These are phyloP conservation scores for Yamadazyma nakazawae DNA, from an alignment of 805 yeast species.

Conservation along the genomic window DNA sequence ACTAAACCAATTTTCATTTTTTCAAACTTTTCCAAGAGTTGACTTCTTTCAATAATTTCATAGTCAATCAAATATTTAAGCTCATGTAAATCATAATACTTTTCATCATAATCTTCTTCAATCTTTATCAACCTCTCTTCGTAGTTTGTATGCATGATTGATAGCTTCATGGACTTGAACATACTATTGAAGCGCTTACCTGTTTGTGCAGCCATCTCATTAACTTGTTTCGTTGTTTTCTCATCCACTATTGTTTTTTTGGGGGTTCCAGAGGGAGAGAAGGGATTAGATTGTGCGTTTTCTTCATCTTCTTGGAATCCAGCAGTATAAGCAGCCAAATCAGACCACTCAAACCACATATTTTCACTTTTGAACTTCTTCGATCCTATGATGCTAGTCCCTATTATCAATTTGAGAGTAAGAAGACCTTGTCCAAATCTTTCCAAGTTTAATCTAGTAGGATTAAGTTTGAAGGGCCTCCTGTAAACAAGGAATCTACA, in stretches of 20 bases:
- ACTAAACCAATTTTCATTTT: slow-evolving; percentile 30
- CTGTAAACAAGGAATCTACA: slow-evolving; percentile 21
- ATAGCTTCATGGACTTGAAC: slow-evolving; percentile 30
- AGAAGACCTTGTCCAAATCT: slow-evolving; percentile 39
- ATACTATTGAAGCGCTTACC: slow-evolving; percentile 28
- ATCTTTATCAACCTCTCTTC: slow-evolving; percentile 24
- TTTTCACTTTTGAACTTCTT: slow-evolving; percentile 39
- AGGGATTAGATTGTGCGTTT: background rate
- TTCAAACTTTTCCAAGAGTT: slow-evolving; percentile 33
- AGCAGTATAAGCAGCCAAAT: slow-evolving; percentile 22
- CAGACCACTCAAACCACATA: slow-evolving; percentile 46
- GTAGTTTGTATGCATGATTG: slow-evolving; percentile 28
- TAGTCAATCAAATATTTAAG: slow-evolving; percentile 28
- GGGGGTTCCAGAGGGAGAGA: background rate
- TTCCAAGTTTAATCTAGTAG: slow-evolving; percentile 35
- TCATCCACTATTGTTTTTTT: slow-evolving; percentile 7
- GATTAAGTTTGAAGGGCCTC: slow-evolving; percentile 32
- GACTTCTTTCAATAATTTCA: slow-evolving; percentile 21
- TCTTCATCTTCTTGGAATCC: slow-evolving; percentile 7
- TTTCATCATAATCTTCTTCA: slow-evolving; percentile 32
- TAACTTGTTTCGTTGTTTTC: slow-evolving; percentile 13
- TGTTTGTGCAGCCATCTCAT: slow-evolving; percentile 25
- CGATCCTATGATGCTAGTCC: slow-evolving; percentile 30
- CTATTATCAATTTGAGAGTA: slow-evolving; percentile 30
- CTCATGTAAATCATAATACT: slow-evolving; percentile 32